phyloP scores from a whole-genome alignment of 2,329 filamentous ascomycete genomes.

The Aspergillus udagawae region DNA sequence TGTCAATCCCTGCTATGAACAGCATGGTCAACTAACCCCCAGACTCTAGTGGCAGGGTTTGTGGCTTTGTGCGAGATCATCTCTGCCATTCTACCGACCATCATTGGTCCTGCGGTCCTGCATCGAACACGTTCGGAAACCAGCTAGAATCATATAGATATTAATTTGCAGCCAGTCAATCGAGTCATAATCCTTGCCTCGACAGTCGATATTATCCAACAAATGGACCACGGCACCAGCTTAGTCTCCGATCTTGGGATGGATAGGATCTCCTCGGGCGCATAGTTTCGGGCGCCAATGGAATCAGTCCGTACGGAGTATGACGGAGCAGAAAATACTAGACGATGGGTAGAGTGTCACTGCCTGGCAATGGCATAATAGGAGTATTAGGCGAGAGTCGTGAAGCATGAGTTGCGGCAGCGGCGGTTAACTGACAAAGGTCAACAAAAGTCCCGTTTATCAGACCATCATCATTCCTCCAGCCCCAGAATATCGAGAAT shows the following conservation, averaged over 20 bases:
- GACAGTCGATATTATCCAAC: neutral
- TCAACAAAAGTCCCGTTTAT: neutral
- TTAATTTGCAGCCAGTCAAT: neutral
- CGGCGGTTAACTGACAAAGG: conserved; percentile 8
- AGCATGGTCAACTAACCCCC: neutral
- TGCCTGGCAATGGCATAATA: neutral
- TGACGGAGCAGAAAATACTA: neutral
- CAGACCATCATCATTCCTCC: neutral
- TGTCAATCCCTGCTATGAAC: conserved; percentile 6
- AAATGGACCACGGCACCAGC: neutral
- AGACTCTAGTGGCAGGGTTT: neutral
- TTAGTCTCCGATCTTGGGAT: neutral
- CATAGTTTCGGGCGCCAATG: too few species aligned
- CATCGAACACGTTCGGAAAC: conserved; percentile 4
- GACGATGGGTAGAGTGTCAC: neutral
- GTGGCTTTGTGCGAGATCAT: conserved; percentile 1
- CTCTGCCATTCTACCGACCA: neutral
- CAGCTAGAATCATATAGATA: neutral
- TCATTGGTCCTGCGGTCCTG: neutral
- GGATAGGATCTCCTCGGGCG: neutral
- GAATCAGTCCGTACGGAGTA: too few species aligned
- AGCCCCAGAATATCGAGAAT: neutral
- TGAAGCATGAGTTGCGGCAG: conserved; percentile 11
- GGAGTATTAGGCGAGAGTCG: neutral
- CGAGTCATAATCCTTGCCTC: neutral